Evolutionary conservation across 148 eudicot species (phyloP).

Genomic region (Arbutus unedo): DNA sequence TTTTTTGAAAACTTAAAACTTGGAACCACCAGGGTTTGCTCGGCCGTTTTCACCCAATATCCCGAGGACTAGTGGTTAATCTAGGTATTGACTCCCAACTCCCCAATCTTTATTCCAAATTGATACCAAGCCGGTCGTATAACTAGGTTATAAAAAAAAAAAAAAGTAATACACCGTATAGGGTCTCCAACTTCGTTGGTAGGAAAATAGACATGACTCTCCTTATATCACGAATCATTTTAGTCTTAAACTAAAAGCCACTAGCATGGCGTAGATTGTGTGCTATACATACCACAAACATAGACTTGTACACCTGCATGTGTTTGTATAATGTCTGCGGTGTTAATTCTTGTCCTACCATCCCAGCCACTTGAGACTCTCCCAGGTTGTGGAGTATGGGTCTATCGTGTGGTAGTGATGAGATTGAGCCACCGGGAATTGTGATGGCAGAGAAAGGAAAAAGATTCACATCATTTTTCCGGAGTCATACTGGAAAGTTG

Average conservation of each 20-base stretch:
- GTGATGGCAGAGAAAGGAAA: conserved; percentile 46
- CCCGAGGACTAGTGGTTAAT: too few species aligned
- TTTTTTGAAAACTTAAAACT: too few species aligned
- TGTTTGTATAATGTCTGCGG: background rate
- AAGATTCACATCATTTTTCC: conserved; percentile 44
- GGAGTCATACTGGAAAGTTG: conserved; percentile 3
- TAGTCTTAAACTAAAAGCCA: too few species aligned
- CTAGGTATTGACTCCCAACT: too few species aligned
- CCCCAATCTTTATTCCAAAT: too few species aligned
- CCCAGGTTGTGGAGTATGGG: conserved; percentile 28
- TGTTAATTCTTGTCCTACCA: background rate
- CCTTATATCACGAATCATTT: conserved; percentile 10
- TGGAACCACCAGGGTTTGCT: too few species aligned
- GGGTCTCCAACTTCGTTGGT: background rate
- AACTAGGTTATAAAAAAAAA: too few species aligned
- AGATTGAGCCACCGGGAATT: conserved; percentile 31
- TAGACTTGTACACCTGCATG: background rate
- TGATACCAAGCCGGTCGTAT: too few species aligned
- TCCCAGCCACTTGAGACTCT: background rate
- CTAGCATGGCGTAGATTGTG: too few species aligned
- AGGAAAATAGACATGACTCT: conserved; percentile 11
- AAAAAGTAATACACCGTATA: background rate
- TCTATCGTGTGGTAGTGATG: conserved; percentile 31
- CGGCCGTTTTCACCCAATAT: too few species aligned
- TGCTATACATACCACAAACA: background rate